Conservation (phyloP, 805 yeast genomes). For the Candida silvicultrix region DNA sequence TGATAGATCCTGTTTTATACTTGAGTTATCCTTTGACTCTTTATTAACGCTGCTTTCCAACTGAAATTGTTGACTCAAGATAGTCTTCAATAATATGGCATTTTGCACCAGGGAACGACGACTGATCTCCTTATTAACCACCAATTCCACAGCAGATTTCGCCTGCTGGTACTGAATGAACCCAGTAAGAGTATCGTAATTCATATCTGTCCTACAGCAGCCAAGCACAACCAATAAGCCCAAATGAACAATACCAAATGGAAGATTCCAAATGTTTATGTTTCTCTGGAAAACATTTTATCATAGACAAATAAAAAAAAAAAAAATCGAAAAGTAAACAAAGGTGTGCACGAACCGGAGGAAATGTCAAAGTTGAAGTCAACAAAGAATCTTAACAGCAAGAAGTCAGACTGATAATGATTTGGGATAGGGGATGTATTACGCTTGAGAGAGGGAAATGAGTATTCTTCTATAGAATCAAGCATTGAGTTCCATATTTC, state of each 20-base stretch:
- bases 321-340: conserved; percentile 1
- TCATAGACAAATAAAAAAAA: background rate
- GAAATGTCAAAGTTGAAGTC: no score
- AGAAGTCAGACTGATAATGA: no score
- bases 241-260: no score
- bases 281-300: no score
- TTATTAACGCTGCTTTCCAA: conserved; percentile 9
- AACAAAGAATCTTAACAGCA: no score
- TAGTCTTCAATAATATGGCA: conserved; percentile 12
- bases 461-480: no score
- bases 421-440: no score
- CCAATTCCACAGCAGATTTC: conserved; percentile 1
- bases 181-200: background rate
- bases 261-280: background rate
- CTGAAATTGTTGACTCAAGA: conserved; percentile 12
- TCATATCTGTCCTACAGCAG: background rate
- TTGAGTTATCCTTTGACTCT: conserved; percentile 8
- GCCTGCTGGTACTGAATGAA: conserved; percentile 5
- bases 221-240: no score
- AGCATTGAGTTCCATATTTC: no score
- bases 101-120: conserved; percentile 15
- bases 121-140: conserved; percentile 8
- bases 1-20: conserved; percentile 14
- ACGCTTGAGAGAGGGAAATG: no score
- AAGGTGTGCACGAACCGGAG: background rate